A percentile compares a stretch with the other conserved stretches of the same genome.
Conservation (phyloP, 305 asterid genomes). For the Rubia balearica region DNA sequence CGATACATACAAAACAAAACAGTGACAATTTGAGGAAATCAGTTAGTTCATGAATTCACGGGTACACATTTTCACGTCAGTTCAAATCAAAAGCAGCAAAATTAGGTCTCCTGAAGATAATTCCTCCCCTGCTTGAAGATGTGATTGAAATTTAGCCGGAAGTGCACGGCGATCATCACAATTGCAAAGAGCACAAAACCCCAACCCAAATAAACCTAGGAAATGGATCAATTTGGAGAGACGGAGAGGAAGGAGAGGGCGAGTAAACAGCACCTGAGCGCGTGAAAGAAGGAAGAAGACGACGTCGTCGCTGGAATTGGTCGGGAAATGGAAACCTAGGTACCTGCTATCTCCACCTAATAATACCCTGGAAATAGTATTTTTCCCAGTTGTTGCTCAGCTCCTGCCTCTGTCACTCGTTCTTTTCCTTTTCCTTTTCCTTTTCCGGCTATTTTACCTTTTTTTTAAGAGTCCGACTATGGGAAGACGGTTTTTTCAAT, state of each 20-base stretch:
- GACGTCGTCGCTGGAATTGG: conserved; percentile 10
- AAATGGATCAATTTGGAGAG: conserved; percentile 7
- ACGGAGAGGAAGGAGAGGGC: neutral
- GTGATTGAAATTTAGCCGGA: conserved; percentile 1
- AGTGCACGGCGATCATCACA: conserved; percentile 7
- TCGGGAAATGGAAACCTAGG: conserved; percentile 10
- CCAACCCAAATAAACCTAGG: conserved; percentile 8
- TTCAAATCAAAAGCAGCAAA: neutral
- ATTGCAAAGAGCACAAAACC: neutral
- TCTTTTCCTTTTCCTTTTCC: neutral
- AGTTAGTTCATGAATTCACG: neutral
- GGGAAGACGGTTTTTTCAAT: no score
- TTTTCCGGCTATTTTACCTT: conserved; percentile 8
- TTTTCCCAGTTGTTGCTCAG: conserved; percentile 11
- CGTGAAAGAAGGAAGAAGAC: conserved; percentile 5
- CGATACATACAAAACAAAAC: neutral
- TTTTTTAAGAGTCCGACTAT: no score
- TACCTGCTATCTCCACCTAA: conserved; percentile 7
- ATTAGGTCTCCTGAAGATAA: conserved; percentile 1
- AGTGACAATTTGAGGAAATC: neutral
- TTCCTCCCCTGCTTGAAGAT: neutral
- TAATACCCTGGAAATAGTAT: conserved; percentile 5
- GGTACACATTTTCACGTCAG: neutral
- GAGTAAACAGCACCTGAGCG: neutral
- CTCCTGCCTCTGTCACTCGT: conserved; percentile 16